These are phyloP conservation scores for Platismatia glauca DNA, from an alignment of 495 filamentous ascomycete species.

Conservation along the genomic window DNA sequence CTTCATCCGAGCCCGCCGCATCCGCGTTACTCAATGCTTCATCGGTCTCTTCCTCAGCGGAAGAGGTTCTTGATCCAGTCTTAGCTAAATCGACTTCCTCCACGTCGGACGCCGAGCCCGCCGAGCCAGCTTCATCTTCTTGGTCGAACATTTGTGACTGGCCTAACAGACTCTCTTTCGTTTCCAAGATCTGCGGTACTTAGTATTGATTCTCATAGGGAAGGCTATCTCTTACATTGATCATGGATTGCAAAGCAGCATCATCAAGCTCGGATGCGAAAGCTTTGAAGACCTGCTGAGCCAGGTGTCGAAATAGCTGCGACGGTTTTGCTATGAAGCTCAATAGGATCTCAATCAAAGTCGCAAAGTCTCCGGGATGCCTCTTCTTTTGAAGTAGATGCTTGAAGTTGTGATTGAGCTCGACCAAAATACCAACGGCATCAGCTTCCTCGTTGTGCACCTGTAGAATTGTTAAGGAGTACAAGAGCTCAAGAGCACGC, in stretches of 20 bases:
- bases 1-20: conserved; percentile 35
- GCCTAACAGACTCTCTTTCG: conserved; percentile 71
- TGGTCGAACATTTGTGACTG: conserved; percentile 80
- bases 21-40: conserved; percentile 28
- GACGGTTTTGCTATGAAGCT: conserved; percentile 82
- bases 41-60: conserved; percentile 35
- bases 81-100: conserved; percentile 35
- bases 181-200: conserved; percentile 51
- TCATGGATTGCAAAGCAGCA: conserved; percentile 65
- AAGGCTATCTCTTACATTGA: conserved; percentile 25
- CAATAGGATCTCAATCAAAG: conserved; percentile 78
- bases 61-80: conserved; percentile 31
- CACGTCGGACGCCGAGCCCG: conserved; percentile 32
- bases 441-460: conserved; percentile 85
- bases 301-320: conserved; percentile 72
- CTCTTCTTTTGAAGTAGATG: conserved; percentile 41
- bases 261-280: conserved; percentile 63
- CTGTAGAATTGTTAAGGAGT: conserved; percentile 77
- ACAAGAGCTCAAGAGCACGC: conserved; percentile 62
- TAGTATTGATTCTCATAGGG: conserved; percentile 12
- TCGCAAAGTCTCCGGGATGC: conserved; percentile 56
- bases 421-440: conserved; percentile 63
- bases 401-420: conserved; percentile 57
- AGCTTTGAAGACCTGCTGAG: conserved; percentile 74
- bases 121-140: conserved; percentile 34